Evolutionary conservation across 2,329 filamentous ascomycete species (phyloP).

Genomic region (Aspergillus ustus): DNA sequence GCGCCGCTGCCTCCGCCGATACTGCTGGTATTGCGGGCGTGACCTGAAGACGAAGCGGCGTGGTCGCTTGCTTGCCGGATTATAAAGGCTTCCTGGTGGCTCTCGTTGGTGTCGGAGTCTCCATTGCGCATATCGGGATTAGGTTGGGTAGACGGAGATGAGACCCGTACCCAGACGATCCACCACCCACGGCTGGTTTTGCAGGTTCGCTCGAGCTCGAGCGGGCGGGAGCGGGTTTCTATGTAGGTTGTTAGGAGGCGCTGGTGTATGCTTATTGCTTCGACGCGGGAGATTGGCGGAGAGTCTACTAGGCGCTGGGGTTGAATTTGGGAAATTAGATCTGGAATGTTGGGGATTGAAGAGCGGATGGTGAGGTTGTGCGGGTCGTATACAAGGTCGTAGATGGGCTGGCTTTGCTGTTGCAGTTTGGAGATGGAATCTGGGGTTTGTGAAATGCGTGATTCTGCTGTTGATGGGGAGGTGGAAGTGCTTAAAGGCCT

Average conservation of each 20-base stretch:
- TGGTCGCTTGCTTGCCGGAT: constrained; percentile 52
- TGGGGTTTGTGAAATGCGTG: constrained; percentile 40
- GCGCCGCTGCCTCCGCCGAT: constrained; percentile 32
- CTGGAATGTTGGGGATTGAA: constrained; percentile 67
- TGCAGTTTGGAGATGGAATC: constrained; percentile 38
- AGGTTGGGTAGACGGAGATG: constrained; percentile 2
- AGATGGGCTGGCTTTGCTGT: constrained; percentile 52
- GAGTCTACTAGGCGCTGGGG: constrained; percentile 11
- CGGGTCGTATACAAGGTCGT: constrained; percentile 66
- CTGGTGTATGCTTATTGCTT: constrained; percentile 65
- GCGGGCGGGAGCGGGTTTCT: constrained; percentile 52
- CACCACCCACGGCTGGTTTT: constrained; percentile 70
- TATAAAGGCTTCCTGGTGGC: constrained; percentile 50
- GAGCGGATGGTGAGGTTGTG: constrained; percentile 62
- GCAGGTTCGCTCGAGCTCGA: constrained; percentile 63
- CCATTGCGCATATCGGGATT: constrained; percentile 4
- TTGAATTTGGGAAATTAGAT: constrained; percentile 45
- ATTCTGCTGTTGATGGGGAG: constrained; percentile 46
- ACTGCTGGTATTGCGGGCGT: constrained; percentile 30
- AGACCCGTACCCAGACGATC: constrained; percentile 67
- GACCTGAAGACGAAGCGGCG: constrained; percentile 31
- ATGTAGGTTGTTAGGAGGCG: constrained; percentile 62
- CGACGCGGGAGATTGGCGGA: constrained; percentile 57
- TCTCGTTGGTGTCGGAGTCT: constrained; percentile 11
- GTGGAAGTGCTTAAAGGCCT: constrained; percentile 52